Evolutionary conservation across 306 rosid genomes (phyloP), one percentile per base, ranked within the genome.

Genomic region (Amphicarpaea edgeworthii): DNA sequence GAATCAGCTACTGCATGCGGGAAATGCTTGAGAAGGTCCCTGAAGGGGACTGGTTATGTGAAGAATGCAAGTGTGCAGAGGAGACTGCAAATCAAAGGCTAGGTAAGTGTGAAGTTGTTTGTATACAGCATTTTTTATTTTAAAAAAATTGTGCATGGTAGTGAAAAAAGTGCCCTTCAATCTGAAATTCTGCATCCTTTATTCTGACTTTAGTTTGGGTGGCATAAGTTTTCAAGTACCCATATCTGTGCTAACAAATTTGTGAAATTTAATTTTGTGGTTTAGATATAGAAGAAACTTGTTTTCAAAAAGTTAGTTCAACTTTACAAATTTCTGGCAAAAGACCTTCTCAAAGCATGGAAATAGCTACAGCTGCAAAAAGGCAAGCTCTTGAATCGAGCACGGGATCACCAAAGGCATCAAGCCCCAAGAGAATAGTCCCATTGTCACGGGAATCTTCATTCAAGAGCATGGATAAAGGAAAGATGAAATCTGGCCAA

Each of bases 1-100:
- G 60, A 77, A 76, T 59, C 82, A 94, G 98, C 79, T 94, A 94
- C 71, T 94, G 98, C 89, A 94, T 94, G 98, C 88, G 90, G 68
- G 85, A 88, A 77, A 92, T 71, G 97, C 96, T 88, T 77, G 71
- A 72, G 76, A 86, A 83, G 74, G 83, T 91, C 68, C 98, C 98
- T 79, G 86, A 88, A 77, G 88, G 91, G 79, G 89, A 85, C 32
- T 94, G 98, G 98, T 77, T 87, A 45, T 94, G 98, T 74, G 98
- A 94, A 77, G 98, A 94, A 83, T 94, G 98, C 83, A 86, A 88
- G 71, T 77, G 64, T 64, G 85, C 86, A 16, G 89, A 84, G 72
- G 96, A 85, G 75, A 79, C 69, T 21, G 82, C 87, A 57, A 88
- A 68, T 83, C 90, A 38, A 76, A 85, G 85, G 80, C 93, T 54